These are phyloP conservation scores for Hirsutella thompsonii DNA, from an alignment of 2,329 filamentous ascomycete genomes.

Conservation along the genomic window DNA sequence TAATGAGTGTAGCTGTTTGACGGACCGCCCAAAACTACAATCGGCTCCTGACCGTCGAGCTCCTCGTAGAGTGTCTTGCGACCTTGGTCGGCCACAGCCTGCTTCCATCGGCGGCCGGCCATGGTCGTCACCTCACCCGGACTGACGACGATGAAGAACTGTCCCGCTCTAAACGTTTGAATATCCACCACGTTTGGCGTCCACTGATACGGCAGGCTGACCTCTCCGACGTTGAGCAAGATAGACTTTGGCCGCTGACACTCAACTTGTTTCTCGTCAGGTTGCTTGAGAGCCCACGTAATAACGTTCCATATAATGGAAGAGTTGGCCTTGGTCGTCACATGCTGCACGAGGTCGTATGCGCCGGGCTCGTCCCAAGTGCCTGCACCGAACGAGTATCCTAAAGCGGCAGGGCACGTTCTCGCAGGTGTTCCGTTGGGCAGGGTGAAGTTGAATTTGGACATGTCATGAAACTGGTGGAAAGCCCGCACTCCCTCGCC, in stretches of 20 bases:
- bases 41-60: conserved; percentile 32
- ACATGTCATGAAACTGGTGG: conserved; percentile 72
- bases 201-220: conserved; percentile 67
- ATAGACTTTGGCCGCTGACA: conserved; percentile 79
- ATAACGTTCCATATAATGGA: conserved; percentile 72
- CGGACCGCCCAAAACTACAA: conserved; percentile 73
- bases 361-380: conserved; percentile 80
- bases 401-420: conserved; percentile 76
- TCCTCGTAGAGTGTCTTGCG: conserved; percentile 25
- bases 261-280: conserved; percentile 51
- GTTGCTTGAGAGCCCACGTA: conserved; percentile 54
- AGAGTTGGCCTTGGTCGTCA: conserved; percentile 52
- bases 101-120: conserved; percentile 77
- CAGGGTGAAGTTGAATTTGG: conserved; percentile 57
- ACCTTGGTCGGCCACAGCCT: conserved; percentile 46
- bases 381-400: conserved; percentile 81
- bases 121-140: conserved; percentile 86
- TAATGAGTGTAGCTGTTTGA: conserved; percentile 82
- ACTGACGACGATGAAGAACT: conserved; percentile 73
- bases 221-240: conserved; percentile 73
- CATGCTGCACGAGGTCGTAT: conserved; percentile 82
- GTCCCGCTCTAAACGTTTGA: conserved; percentile 70
- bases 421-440: conserved; percentile 56
- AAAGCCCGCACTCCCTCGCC: conserved; percentile 61
- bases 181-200: conserved; percentile 81